phyloP scores from a whole-genome alignment of 176 grass and related monocot genomes.

The Oryza australiensis region DNA sequence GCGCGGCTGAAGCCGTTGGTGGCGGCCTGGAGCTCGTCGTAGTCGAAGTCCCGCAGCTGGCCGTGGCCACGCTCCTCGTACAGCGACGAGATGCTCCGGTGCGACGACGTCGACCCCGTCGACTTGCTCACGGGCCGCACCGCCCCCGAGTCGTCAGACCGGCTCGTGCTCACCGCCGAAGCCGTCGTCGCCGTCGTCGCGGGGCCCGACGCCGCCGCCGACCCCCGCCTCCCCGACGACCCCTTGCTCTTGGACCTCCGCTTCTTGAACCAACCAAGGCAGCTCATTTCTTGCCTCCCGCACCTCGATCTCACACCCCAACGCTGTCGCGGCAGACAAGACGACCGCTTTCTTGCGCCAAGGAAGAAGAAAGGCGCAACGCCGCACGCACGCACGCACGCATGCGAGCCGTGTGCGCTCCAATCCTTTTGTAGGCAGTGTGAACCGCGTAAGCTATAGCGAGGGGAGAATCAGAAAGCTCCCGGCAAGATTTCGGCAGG shows the following conservation, averaged over 20 bases:
- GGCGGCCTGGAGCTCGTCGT: slow-evolving; percentile 68
- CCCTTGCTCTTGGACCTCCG: slow-evolving; percentile 16
- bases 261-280: slow-evolving; percentile 58
- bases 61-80: slow-evolving; percentile 86
- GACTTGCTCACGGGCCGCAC: slow-evolving; percentile 68
- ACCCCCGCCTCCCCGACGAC: slow-evolving; percentile 31
- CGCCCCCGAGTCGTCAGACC: slow-evolving; percentile 62
- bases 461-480: too few relatives aligned
- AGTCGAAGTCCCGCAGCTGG: slow-evolving; percentile 68
- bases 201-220: neutral
- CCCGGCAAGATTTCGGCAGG: neutral
- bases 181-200: neutral
- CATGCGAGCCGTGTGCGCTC: neutral
- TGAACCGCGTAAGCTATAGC: slow-evolving; percentile 5
- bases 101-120: slow-evolving; percentile 63
- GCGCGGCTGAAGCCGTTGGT: slow-evolving; percentile 72
- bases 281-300: slow-evolving; percentile 62
- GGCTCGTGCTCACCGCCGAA: slow-evolving; percentile 64
- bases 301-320: too few relatives aligned
- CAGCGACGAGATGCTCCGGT: slow-evolving; percentile 70
- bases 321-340: neutral
- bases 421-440: slow-evolving; percentile 13
- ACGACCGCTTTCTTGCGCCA: neutral
- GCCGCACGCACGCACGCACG: neutral
- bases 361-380: too few relatives aligned